Evolutionary conservation across 2,329 filamentous ascomycete species (phyloP), one percentile per base, ranked within the genome.

Genomic region (Tolypocladium sp.): DNA sequence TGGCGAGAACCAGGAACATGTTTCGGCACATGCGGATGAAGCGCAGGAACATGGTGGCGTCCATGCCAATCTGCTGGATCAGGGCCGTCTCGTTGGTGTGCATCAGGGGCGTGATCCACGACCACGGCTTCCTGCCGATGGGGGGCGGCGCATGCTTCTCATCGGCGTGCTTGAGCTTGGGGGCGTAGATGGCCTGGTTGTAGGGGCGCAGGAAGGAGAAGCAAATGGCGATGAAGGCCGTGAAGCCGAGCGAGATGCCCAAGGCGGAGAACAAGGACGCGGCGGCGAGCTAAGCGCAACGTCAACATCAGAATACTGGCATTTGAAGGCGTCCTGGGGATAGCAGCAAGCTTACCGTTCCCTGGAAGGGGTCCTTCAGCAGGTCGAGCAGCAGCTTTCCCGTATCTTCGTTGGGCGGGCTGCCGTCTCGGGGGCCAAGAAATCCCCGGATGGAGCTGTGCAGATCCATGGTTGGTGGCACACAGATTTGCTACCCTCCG

Each of bases 141-240:
- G 89, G 86, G 15, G 94, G 94, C 22, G 93, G 94, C 12, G 90
- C 85, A 76, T 96, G 92, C 73, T 89, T 91, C 65, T 91, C 86
- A 72, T 97, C 93, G 70, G 91, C 89, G 78, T 97, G 88, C 72
- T 96, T 96, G 55, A 95, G 80, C 71, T 95, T 93, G 46, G 94
- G 94, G 4, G 94, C 92, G 75, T 99, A 99, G 55, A 99, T 91
- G 66, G 93, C 84, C 59, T 88, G 89, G 73, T 97, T 93, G 74
- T 92, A 92, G 6, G 94, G 94, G 61, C 94, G 90, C 58, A 97
- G 80, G 67, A 97, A 78, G 63, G 91, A 96, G 80, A 97, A 99
- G 64, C 86, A 76, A 60, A 96, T 71, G 62, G 91, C 87, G 66
- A 96, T 87, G 65, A 86, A 79, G 63, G 82, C 68, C 10, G 91